phyloP scores from a whole-genome alignment of 2,329 filamentous ascomycete species.

The Knoxdaviesia proteae region DNA sequence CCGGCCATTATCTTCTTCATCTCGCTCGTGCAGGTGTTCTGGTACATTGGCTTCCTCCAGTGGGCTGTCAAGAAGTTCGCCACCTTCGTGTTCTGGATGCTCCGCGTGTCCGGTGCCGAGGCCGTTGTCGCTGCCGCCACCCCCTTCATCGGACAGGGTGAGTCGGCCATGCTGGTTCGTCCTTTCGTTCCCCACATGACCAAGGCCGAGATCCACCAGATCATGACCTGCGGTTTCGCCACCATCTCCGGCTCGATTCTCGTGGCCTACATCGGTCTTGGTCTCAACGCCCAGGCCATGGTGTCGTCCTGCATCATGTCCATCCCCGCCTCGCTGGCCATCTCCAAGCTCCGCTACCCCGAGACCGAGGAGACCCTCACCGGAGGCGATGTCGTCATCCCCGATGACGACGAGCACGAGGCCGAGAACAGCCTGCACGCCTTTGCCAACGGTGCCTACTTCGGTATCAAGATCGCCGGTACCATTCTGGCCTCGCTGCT shows the following conservation, averaged over 20 bases:
- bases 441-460: conserved; percentile 67
- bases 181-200: conserved; percentile 76
- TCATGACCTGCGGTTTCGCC: conserved; percentile 83
- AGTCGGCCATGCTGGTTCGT: conserved; percentile 79
- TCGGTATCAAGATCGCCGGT: conserved; percentile 69
- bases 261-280: conserved; percentile 67
- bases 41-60: conserved; percentile 61
- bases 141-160: conserved; percentile 85
- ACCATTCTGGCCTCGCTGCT: conserved; percentile 67
- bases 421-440: conserved; percentile 69
- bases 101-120: conserved; percentile 74
- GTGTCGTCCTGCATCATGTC: conserved; percentile 91
- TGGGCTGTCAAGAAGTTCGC: conserved; percentile 84
- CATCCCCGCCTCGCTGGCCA: conserved; percentile 74
- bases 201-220: conserved; percentile 70
- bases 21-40: conserved; percentile 69
- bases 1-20: conserved; percentile 95
- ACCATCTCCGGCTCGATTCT: conserved; percentile 80
- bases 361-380: conserved; percentile 76
- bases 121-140: conserved; percentile 86
- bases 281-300: conserved; percentile 65
- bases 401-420: conserved; percentile 55
- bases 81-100: conserved; percentile 75
- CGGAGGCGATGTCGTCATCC: conserved; percentile 59
- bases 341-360: conserved; percentile 76